Evolutionary conservation across 2,329 filamentous ascomycete species (phyloP).

Genomic region (Helotiales sp.): DNA sequence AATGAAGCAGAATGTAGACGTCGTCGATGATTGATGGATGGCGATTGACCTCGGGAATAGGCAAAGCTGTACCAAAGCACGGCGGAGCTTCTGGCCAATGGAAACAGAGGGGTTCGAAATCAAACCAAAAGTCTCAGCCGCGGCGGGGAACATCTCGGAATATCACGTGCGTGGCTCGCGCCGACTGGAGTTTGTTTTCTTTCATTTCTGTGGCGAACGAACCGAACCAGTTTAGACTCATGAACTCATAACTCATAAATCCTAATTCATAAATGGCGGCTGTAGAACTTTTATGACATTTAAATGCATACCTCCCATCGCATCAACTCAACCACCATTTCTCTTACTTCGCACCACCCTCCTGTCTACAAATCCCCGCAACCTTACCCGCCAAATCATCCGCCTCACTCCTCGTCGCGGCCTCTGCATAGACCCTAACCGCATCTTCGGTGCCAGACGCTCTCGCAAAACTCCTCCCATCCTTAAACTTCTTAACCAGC

Average conservation of each 20-base stretch:
- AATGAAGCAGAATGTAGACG: conserved; percentile 20
- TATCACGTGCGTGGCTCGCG: no score
- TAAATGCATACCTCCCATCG: background rate
- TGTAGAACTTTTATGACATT: background rate
- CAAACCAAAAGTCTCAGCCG: background rate
- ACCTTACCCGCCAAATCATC: conserved; percentile 90
- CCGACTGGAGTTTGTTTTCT: no score
- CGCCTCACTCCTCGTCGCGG: conserved; percentile 84
- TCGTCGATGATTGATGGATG: conserved; percentile 25
- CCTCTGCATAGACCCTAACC: conserved; percentile 94
- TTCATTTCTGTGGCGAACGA: no score
- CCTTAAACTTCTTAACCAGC: conserved; percentile 87
- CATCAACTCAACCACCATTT: background rate
- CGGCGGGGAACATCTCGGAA: conserved; percentile 5
- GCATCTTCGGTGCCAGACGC: conserved; percentile 96
- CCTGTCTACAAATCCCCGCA: conserved; percentile 40
- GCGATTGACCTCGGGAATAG: conserved; percentile 31
- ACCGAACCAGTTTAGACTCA: no score
- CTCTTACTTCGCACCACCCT: conserved; percentile 21
- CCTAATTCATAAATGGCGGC: no score
- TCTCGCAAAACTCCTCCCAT: conserved; percentile 87
- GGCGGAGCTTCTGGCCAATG: conserved; percentile 12
- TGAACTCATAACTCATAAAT: background rate
- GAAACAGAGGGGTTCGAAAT: conserved; percentile 6
- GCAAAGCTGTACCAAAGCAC: conserved; percentile 13